Evolutionary conservation across 164 flowering plant species (phyloP), one percentile per base, ranked within the genome.

Genomic region (Vitis amurensis): DNA sequence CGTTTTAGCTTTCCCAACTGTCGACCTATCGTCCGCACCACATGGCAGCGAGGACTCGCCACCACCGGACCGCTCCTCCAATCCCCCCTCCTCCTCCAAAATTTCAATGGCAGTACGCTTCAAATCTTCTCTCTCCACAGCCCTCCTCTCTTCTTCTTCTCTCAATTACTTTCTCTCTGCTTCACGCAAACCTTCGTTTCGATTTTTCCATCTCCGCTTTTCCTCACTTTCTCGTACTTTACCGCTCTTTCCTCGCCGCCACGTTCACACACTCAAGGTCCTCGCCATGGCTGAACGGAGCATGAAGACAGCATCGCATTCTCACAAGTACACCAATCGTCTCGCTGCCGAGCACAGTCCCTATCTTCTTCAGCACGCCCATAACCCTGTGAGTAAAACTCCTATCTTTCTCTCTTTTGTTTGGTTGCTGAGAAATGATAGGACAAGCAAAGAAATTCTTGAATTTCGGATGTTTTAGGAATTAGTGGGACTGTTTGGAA

Each of bases 361-460:
- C 2, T 95, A 95, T 71, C 96, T 95, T 64, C 97, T 95, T 64
- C 99, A 95, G 68, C 99, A 95, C 68, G 96, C 98, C 48, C 97
- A 95, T 70, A 95, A 95, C 68, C 98, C 99, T 12, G 98, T 92
- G 50, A 68, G 74, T 48, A 52, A 30, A 50, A 12, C 31, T 12
- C 19, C 48, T 27, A 44, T 11, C 14, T 51, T 59, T 64, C 2
- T 48, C 15, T 1, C n/a, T 51, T 15, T 16, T 48, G 51, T 57
- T 64, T 49, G 44, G 68, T 52, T 61, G 13, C 12, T 37, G 62
- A 44, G 30, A 16, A n/a, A 19, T 23, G 27, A 55, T 16, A 4
- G 47, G 50, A 17, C 27, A 23, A 23, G 27, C 27, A 49, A 44
- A 44, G 44, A 27, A 10, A 4, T 37, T 37, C 44, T 37, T 37